Evolutionary conservation across 1,284 basidiomycete species (phyloP).

Genomic region (Tetrapyrgos nigripes): DNA sequence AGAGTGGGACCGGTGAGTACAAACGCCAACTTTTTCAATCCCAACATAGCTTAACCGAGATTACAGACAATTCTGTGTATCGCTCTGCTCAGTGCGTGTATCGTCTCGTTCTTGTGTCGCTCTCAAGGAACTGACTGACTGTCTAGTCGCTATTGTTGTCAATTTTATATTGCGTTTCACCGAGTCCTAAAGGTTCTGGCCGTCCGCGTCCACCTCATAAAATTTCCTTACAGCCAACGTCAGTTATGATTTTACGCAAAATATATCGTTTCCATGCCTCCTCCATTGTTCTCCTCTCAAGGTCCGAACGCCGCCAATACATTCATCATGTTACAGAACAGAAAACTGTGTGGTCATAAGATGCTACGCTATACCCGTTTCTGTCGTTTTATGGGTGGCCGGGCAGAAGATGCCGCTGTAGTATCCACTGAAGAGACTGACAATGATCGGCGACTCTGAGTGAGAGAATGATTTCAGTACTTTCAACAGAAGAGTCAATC

Average conservation of each 20-base stretch:
- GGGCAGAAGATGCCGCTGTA: slow-evolving; percentile 53
- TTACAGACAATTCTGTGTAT: slow-evolving; percentile 88
- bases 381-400: slow-evolving; percentile 62
- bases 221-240: not conserved
- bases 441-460: slow-evolving; percentile 62
- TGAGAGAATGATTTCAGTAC: not conserved
- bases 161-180: slow-evolving; percentile 90
- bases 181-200: slow-evolving; percentile 26
- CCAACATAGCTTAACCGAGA: slow-evolving; percentile 12
- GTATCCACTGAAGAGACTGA: slow-evolving; percentile 75
- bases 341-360: not conserved
- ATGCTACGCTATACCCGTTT: slow-evolving; percentile 42
- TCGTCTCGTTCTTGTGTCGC: slow-evolving; percentile 2
- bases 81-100: slow-evolving; percentile 77
- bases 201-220: not conserved
- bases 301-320: too few species aligned
- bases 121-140: slow-evolving; percentile 14
- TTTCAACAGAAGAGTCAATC: slow-evolving; percentile 3
- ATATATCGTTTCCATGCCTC: too few species aligned
- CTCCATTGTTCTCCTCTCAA: too few species aligned
- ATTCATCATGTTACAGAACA: too few species aligned
- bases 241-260: too few species aligned
- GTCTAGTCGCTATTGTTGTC: slow-evolving; percentile 82
- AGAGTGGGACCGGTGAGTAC: slow-evolving; percentile 72
- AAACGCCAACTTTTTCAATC: slow-evolving; percentile 15